These are phyloP conservation scores for Fusarium sp. DNA, from an alignment of 2,329 filamentous ascomycete genomes.

Conservation along the genomic window DNA sequence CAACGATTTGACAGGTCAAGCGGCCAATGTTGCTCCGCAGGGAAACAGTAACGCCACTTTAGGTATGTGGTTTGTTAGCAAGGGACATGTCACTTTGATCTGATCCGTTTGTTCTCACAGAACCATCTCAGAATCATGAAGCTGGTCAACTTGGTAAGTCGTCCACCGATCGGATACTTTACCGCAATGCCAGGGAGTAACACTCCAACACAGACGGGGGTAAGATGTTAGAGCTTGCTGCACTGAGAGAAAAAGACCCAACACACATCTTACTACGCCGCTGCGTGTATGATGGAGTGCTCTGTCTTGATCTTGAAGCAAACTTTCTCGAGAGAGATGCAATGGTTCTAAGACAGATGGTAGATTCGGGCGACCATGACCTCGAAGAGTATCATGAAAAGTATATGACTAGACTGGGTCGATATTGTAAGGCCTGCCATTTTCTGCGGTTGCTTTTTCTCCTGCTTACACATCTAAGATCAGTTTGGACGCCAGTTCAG, in stretches of 20 bases:
- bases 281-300: background rate
- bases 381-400: constrained; percentile 16
- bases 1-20: background rate
- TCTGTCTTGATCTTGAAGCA: constrained; percentile 23
- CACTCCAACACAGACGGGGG: constrained; percentile 4
- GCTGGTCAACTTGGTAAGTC: background rate
- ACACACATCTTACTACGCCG: constrained; percentile 28
- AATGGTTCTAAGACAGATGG: constrained; percentile 8
- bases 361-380: constrained; percentile 7
- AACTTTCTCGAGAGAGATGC: constrained; percentile 14
- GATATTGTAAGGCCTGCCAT: constrained; percentile 14
- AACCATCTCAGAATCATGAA: background rate
- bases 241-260: constrained; percentile 7
- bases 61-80: constrained; percentile 2
- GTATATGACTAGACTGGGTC: constrained; percentile 10
- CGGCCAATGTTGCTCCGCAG: background rate
- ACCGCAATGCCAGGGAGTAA: constrained; percentile 1
- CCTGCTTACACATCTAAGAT: constrained; percentile 15
- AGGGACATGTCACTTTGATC: background rate
- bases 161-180: constrained; percentile 1
- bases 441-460: background rate
- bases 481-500: constrained; percentile 14
- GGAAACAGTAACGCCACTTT: background rate
- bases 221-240: constrained; percentile 16
- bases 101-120: background rate